phyloP scores from a whole-genome alignment of 495 filamentous ascomycete genomes.

The Aspergillus asperescens region DNA sequence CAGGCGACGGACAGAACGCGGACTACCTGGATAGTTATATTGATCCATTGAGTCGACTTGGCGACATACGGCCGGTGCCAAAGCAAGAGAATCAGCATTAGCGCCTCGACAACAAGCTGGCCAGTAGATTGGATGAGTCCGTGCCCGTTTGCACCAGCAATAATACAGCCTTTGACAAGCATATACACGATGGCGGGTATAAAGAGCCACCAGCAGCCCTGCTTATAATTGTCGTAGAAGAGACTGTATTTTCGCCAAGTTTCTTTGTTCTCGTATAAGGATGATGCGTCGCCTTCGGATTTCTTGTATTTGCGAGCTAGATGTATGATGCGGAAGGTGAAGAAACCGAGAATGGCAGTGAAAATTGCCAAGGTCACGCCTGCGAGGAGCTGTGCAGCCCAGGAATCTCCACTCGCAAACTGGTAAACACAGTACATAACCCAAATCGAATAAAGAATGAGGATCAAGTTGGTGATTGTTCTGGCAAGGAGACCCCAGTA shows the following conservation, averaged over 20 bases:
- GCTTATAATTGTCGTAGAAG: constrained; percentile 94
- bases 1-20: constrained; percentile 86
- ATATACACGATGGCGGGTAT: constrained; percentile 88
- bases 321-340: constrained; percentile 74
- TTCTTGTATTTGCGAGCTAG: constrained; percentile 70
- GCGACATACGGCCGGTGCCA: constrained; percentile 85
- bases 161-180: constrained; percentile 81
- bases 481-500: constrained; percentile 90
- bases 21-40: constrained; percentile 89
- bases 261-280: constrained; percentile 80
- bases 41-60: constrained; percentile 84
- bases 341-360: constrained; percentile 71
- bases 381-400: constrained; percentile 85
- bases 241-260: constrained; percentile 93
- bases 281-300: constrained; percentile 64
- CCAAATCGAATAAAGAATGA: constrained; percentile 92
- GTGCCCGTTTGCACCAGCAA: constrained; percentile 83
- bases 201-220: constrained; percentile 94
- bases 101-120: constrained; percentile 73
- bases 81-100: constrained; percentile 64
- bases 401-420: constrained; percentile 89
- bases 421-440: constrained; percentile 95
- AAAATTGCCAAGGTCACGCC: constrained; percentile 75
- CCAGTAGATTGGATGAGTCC: constrained; percentile 74
- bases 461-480: constrained; percentile 85